phyloP scores from a whole-genome alignment of 495 filamentous ascomycete genomes.

The Podospora didyma region DNA sequence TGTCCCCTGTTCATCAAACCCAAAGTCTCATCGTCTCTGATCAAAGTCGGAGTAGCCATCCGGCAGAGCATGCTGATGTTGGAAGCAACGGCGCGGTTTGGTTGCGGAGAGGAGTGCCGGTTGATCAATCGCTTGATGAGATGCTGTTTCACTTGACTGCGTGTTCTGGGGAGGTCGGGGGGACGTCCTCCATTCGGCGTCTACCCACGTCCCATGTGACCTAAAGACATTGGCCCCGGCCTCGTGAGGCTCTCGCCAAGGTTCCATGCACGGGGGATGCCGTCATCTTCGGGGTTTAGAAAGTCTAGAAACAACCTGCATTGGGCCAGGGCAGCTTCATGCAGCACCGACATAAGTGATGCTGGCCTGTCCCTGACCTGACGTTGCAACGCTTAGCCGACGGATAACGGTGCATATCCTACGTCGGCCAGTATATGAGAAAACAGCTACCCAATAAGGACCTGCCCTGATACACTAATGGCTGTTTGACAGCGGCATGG shows the following conservation, averaged over 20 bases:
- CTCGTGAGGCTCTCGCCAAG: conserved; percentile 5
- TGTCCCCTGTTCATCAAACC: background rate
- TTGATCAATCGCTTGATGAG: background rate
- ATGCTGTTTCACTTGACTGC: background rate
- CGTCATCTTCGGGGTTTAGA: background rate
- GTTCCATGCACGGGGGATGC: background rate
- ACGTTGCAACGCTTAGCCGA: background rate
- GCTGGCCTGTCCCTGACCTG: background rate
- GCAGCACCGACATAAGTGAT: background rate
- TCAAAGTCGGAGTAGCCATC: too few species aligned
- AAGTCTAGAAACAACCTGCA: background rate
- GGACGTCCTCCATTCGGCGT: conserved; percentile 9
- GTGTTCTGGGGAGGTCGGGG: background rate
- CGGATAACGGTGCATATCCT: background rate
- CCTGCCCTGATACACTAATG: background rate
- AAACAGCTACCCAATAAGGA: background rate
- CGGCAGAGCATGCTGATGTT: too few species aligned
- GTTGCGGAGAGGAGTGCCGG: too few species aligned
- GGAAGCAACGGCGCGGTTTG: too few species aligned
- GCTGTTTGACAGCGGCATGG: background rate
- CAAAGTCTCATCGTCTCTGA: too few species aligned
- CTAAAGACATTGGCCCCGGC: background rate
- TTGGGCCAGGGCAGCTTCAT: background rate
- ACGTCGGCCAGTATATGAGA: background rate
- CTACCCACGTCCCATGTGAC: conserved; percentile 2